These are phyloP conservation scores for Agaricus subrufescens DNA, from an alignment of 768 basidiomycete species.

Conservation along the genomic window DNA sequence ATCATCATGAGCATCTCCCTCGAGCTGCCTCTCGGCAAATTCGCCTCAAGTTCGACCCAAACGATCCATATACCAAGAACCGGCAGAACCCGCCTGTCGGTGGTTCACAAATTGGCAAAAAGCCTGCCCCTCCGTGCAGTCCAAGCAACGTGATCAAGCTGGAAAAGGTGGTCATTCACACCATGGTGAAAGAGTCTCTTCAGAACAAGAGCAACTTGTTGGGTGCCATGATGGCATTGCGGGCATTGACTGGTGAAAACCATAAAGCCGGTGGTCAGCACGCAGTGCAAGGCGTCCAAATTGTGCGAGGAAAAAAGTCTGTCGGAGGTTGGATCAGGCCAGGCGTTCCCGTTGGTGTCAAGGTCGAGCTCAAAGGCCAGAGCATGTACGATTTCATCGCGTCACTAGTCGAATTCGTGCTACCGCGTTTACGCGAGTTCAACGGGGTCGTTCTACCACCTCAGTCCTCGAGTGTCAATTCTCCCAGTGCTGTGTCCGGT, in stretches of 20 bases:
- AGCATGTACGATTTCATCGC: slow-evolving; percentile 95
- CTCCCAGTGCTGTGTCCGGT: slow-evolving; percentile 76
- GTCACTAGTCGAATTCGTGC: slow-evolving; percentile 86
- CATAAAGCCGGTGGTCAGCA: slow-evolving; percentile 67
- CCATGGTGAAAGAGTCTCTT: slow-evolving; percentile 79
- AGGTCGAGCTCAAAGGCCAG: slow-evolving; percentile 86
- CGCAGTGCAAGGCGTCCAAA: slow-evolving; percentile 70
- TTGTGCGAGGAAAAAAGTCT: slow-evolving; percentile 64
- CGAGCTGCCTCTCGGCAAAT: slow-evolving; percentile 52
- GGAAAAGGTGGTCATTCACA: slow-evolving; percentile 82
- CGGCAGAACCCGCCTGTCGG: slow-evolving; percentile 73
- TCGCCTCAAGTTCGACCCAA: slow-evolving; percentile 67
- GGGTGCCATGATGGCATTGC: slow-evolving; percentile 82
- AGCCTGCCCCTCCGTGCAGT: slow-evolving; percentile 60
- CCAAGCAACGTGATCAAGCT: slow-evolving; percentile 68
- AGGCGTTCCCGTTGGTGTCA: slow-evolving; percentile 78
- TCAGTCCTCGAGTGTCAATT: slow-evolving; percentile 60
- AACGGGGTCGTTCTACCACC: slow-evolving; percentile 78
- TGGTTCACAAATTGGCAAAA: slow-evolving; percentile 62
- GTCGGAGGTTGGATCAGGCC: slow-evolving; percentile 83
- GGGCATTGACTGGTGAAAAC: slow-evolving; percentile 84
- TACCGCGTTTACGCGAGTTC: slow-evolving; percentile 93
- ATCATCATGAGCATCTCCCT: slow-evolving; percentile 62
- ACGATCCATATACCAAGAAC: slow-evolving; percentile 79
- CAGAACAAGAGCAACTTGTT: slow-evolving; percentile 68